Base-by-base conservation (phyloP, 1,284 basidiomycete species). In the Fomitopsis pinicola region DNA sequence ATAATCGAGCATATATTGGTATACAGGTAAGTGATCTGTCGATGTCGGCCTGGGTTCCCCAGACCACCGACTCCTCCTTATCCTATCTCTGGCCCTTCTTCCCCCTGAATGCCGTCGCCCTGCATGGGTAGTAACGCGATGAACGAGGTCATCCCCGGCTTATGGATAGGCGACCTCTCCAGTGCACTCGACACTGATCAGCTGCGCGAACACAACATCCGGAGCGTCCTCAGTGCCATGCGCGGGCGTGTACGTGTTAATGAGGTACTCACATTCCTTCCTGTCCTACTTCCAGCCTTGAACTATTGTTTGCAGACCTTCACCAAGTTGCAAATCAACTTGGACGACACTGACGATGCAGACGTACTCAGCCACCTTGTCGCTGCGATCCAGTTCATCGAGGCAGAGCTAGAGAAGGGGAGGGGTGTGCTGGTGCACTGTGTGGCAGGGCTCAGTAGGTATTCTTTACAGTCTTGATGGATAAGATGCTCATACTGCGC, bases 351-450 rank as follows among this genome's bases (percentile, higher is more conserved):
- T 12, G 80, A 84, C 57, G 84, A 87, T 48, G 80, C 82, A 44
- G 93, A 96, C 71, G 82, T 94, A 35, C 81, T 95, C 10, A 79
- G 82, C 1, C 89, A 94, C 70, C 80, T 96, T 59, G 78, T 92
- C 2, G 83, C 87, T 1, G 85, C 88, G 1, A 90, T 94, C 57
- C 84, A 88, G 0, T 94, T 94, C 77, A 93, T 96, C 59, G 80
- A 89, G 64, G 81, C 83, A 14, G 89, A 93, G 64, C 75, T 94
- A 2, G 82, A 87, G 68, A 90, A 88, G 68, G 85, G 83, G 0
- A 80, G 87, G 33, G 88, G 89, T 1, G 89, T 96, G 0, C 78
- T 95, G 17, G 90, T 95, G 0, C 94, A 96, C 73, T 95, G 94
- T 71, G 86, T 91, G 60, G 93, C 92, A 28, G 93, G 93, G 28